phyloP scores from a whole-genome alignment of 1,284 basidiomycete species.

The Abortiporus biennis region DNA sequence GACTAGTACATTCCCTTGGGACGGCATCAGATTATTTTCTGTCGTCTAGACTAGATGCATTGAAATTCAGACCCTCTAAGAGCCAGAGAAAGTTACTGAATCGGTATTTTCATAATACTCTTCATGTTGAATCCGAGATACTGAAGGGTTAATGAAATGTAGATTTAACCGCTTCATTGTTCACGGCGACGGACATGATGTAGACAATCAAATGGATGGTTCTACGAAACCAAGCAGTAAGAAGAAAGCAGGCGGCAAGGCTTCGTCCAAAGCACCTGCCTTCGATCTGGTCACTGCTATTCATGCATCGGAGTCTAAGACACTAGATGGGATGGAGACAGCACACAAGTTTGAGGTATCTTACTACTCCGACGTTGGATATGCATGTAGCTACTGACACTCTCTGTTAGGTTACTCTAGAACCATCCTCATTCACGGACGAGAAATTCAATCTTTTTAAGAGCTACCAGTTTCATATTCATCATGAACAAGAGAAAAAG shows the following conservation, averaged over 20 bases:
- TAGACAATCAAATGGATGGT: constrained; percentile 17
- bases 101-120: constrained; percentile 35
- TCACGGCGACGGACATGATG: constrained; percentile 37
- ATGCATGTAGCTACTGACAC: neutral
- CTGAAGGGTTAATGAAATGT: too few relatives aligned
- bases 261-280: constrained; percentile 5
- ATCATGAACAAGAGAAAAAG: constrained; percentile 47
- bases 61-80: constrained; percentile 68
- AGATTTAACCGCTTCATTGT: constrained; percentile 76
- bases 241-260: neutral
- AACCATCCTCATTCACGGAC: constrained; percentile 66
- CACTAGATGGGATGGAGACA: constrained; percentile 18
- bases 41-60: constrained; percentile 75
- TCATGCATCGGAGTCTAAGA: constrained; percentile 36
- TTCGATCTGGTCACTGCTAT: constrained; percentile 39
- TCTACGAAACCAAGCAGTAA: neutral
- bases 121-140: neutral
- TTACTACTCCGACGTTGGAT: neutral
- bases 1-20: too few relatives aligned
- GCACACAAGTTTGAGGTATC: constrained; percentile 50
- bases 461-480: constrained; percentile 74
- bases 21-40: too few relatives aligned
- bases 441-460: constrained; percentile 81
- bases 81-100: constrained; percentile 76
- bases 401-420: constrained; percentile 55